These are phyloP conservation scores for Phytopythium chamaehyphon DNA, from an alignment of 352 stramenopile species.

Conservation along the genomic window DNA sequence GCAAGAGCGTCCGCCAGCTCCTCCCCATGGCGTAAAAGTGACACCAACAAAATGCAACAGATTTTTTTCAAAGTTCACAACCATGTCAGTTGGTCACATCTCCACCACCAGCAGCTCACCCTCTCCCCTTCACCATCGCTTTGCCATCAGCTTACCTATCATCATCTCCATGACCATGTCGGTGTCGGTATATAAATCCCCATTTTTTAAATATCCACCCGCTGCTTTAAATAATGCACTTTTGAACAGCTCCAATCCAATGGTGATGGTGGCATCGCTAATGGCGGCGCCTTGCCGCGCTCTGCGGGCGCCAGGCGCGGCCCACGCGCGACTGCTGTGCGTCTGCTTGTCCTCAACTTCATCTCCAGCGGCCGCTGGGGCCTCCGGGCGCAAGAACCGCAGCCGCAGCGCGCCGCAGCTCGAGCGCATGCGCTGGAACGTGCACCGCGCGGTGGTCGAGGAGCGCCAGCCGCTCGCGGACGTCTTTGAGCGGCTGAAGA, in stretches of 20 bases:
- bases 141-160: not conserved
- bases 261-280: no score
- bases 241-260: no score
- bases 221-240: no score
- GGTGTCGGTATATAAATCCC: no score
- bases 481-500: constrained; percentile 45
- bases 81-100: no score
- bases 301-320: no score
- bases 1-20: constrained; percentile 52
- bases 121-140: no score
- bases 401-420: not conserved
- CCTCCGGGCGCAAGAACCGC: not conserved
- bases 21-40: constrained; percentile 32
- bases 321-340: not conserved
- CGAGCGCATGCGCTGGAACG: constrained; percentile 23
- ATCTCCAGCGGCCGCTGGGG: not conserved
- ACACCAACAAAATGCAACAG: not conserved
- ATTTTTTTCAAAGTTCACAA: no score
- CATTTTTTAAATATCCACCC: no score
- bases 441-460: constrained; percentile 44
- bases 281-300: no score
- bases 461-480: constrained; percentile 43
- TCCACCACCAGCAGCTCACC: no score
- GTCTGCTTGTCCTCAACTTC: not conserved
- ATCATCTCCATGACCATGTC: not conserved